A percentile compares a stretch with the other conserved stretches of the same genome.
These are phyloP conservation scores for Cerrena zonata DNA, from an alignment of 1,284 basidiomycete species.

Conservation along the genomic window DNA sequence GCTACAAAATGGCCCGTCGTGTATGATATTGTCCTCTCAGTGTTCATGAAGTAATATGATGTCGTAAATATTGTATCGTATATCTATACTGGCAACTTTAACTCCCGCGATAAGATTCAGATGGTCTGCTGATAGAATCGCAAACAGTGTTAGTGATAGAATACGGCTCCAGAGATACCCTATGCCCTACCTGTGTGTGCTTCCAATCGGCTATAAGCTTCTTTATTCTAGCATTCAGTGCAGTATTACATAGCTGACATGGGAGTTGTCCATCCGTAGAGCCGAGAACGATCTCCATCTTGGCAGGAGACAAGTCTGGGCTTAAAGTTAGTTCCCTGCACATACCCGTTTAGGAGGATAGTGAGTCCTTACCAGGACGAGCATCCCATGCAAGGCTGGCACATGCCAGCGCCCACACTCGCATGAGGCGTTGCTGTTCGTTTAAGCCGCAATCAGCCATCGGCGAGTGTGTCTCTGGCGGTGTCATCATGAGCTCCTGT, in stretches of 20 bases:
- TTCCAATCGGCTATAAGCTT: background rate
- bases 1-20: too few relatives aligned
- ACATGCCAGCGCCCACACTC: constrained; percentile 26
- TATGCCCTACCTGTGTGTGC: background rate
- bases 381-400: constrained; percentile 27
- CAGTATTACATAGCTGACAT: background rate
- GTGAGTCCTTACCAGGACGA: constrained; percentile 17
- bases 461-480: constrained; percentile 25
- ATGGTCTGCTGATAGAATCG: too few relatives aligned
- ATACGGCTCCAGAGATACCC: too few relatives aligned
- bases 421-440: constrained; percentile 22
- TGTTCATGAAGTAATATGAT: too few relatives aligned
- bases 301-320: background rate
- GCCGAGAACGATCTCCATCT: background rate
- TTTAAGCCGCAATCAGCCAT: constrained; percentile 18
- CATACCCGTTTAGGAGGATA: background rate
- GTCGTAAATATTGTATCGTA: too few relatives aligned
- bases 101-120: too few relatives aligned
- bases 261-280: background rate
- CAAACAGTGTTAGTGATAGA: too few relatives aligned
- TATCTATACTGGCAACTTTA: too few relatives aligned
- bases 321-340: background rate
- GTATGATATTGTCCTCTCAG: too few relatives aligned
- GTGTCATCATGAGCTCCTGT: constrained; percentile 26
- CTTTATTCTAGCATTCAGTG: background rate